Evolutionary conservation across 2,329 filamentous ascomycete species (phyloP), one percentile per base, ranked within the genome.

Genomic region (Beauveria sp.): DNA sequence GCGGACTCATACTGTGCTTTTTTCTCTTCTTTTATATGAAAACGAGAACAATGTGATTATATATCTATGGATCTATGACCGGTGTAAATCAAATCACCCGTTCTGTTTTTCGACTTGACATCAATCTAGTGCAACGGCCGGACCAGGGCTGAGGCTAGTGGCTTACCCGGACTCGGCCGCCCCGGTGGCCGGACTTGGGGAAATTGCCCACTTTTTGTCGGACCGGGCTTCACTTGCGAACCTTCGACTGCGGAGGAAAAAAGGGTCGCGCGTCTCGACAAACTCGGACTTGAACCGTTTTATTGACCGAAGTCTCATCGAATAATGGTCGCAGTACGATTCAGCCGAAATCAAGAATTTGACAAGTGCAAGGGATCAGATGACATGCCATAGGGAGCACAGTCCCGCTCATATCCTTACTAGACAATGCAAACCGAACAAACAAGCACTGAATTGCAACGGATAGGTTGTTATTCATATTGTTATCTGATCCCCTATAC

Each of bases 391-490:
- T 38, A 16, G 12, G 12, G 5, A 38, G 34, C 34, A 38, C 5
- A 6, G 34, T 38, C 12, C 34, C 34, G 34, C 34, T 16, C 34
- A 38, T 16, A 6, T 38, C 12, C 34, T 38, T 4, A 12, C 30
- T 16, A 16, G 34, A 38, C 34, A 38, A 16, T 38, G 34, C 34
- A 6, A 38, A 16, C 34, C 14, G 34, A 14, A 16, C 10, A 34
- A 38, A 14, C 12, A 38, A 38, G 34, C 34, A 38, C 34, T 16
- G 34, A 42, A 18, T 34, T 42, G 12, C 24, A 34, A 52, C 40
- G 47, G 18, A 18, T 55, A 61, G 58, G 58, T 53, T 50, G 50
- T 43, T 60, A 40, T 61, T 55, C 45, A 61, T 55, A 42, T 55
- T 49, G 30, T 61, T 38, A 46, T 50, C 45, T 45, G 42, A 43